phyloP scores from a whole-genome alignment of 495 filamentous ascomycete species.

The Neurospora sp. region DNA sequence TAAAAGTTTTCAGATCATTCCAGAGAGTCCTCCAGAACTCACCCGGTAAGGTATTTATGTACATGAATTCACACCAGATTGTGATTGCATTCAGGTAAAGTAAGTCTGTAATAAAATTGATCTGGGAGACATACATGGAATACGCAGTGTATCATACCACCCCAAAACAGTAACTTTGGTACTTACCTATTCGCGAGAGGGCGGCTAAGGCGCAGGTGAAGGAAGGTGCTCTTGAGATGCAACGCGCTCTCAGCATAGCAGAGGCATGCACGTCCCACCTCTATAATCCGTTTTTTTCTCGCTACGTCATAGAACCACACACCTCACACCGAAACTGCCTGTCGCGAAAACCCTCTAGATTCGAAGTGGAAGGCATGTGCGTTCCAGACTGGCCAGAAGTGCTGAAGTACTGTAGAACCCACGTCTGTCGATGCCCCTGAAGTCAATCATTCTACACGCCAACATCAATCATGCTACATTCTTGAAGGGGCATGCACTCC shows the following conservation, averaged over 20 bases:
- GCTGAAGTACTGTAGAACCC: neutral
- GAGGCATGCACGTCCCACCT: neutral
- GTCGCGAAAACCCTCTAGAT: neutral
- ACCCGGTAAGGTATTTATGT: neutral
- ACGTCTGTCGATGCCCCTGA: neutral
- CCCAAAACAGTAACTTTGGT: neutral
- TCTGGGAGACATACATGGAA: neutral
- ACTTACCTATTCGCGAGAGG: neutral
- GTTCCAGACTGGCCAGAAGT: neutral
- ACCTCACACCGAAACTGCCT: neutral
- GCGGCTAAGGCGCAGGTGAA: neutral
- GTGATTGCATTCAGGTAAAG: neutral
- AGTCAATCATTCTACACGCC: neutral
- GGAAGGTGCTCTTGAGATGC: neutral
- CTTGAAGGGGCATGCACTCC: too few species aligned
- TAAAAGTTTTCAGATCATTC: neutral
- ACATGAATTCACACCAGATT: neutral
- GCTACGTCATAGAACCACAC: neutral
- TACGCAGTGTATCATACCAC: neutral
- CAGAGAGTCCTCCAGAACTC: neutral
- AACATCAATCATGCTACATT: neutral
- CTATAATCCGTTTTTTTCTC: neutral
- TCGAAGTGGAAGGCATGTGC: neutral
- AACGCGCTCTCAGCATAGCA: neutral
- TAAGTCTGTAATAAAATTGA: neutral